Base-by-base conservation (phyloP, 2,329 filamentous ascomycete species). In the Talaromyces albobiverticillius region DNA sequence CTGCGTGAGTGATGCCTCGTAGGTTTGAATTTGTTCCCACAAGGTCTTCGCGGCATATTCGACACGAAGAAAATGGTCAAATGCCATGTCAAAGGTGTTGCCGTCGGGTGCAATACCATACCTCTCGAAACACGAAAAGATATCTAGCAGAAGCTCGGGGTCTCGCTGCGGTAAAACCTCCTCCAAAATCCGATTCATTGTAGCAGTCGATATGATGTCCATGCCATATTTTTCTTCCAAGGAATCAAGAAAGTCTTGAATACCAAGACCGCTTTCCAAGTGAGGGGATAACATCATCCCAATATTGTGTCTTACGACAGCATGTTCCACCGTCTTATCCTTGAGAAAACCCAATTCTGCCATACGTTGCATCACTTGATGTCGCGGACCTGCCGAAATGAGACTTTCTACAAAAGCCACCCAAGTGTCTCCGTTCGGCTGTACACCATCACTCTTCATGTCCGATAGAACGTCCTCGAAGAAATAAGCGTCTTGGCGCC, bases 361-460 rank as follows among this genome's bases (percentile, higher is more conserved):
- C 64, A 76, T 68, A 32, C 62, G 60, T 11, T 60, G 57, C 20
- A 71, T 59, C 11, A 74, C 56, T 7, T 60, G 42, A 6, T 57
- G 52, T 60, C 67, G 71, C n/a, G 63, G 61, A 20, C 57, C 59
- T 9, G 64, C 62, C 13, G 59, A 64, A 25, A 64, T 49, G 51
- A 66, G 53, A 40, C 63, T 63, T 20, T 67, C 52, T 48, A 76
- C 60, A 46, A 77, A 68, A 6, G 68, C 63, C 36, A 73, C 55
- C 76, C 76, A 79, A 5, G 73, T 77, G 18, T 64, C 40, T n/a
- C 65, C 57, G 53, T 76, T 72, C 11, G 76, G 75, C 1, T 57
- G 59, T 46, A 78, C 59, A 1, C 68, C 60, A 49, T 66, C 57
- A 46, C 62, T 59, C 25, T 67, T 56, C 75, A 79, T 78, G 11